Evolutionary conservation across 2,329 filamentous ascomycete genomes (phyloP).

Genomic region (Rutstroemia sp.): DNA sequence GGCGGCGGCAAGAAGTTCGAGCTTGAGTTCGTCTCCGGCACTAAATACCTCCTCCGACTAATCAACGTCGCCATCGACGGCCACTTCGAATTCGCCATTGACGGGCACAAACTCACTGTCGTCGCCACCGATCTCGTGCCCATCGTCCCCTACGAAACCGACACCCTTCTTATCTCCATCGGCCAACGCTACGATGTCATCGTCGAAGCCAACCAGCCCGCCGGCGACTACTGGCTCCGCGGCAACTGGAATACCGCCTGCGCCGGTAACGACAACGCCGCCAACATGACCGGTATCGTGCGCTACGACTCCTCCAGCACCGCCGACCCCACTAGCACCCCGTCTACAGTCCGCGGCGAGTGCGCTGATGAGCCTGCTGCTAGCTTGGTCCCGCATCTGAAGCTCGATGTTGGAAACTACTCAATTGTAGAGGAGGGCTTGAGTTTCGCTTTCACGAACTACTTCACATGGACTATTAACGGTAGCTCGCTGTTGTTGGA

Average conservation of each 20-base stretch:
- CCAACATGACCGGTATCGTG: conserved; percentile 34
- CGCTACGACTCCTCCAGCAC: conserved; percentile 33
- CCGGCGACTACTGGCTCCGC: conserved; percentile 50
- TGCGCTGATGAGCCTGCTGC: conserved; percentile 28
- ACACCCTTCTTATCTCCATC: conserved; percentile 47
- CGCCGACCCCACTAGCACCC: conserved; percentile 25
- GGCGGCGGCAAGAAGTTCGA: conserved; percentile 28
- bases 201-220: conserved; percentile 46
- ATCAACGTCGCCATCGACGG: conserved; percentile 39
- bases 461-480: conserved; percentile 44
- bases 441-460: conserved; percentile 16
- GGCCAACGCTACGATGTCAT: conserved; percentile 41
- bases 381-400: conserved; percentile 24
- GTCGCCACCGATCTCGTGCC: conserved; percentile 53
- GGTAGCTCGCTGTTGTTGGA: conserved; percentile 39
- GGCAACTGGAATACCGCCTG: conserved; percentile 43
- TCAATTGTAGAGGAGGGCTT: conserved; percentile 13
- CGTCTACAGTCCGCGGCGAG: conserved; percentile 13
- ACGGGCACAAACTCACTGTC: conserved; percentile 49
- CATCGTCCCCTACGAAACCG: conserved; percentile 45
- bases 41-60: conserved; percentile 36
- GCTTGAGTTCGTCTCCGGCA: conserved; percentile 28
- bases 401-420: conserved; percentile 19
- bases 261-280: conserved; percentile 48
- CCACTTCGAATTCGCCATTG: conserved; percentile 43